Evolutionary conservation across 2,329 filamentous ascomycete species (phyloP).

Genomic region (Cordyceps sp.): DNA sequence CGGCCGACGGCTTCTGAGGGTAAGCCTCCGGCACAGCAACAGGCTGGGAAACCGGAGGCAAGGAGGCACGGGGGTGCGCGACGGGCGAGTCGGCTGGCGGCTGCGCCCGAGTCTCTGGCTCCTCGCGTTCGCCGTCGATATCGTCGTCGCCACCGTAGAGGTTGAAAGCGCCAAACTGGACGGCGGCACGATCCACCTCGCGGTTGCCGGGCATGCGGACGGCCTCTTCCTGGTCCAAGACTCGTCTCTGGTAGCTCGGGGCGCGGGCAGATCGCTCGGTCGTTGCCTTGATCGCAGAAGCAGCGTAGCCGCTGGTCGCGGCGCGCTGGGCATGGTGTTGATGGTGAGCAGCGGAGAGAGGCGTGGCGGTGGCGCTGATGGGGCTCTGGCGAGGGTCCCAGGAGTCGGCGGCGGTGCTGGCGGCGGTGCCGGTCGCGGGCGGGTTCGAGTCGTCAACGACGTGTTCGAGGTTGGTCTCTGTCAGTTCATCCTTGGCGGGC

Average conservation of each 20-base stretch:
- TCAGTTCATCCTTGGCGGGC: constrained; percentile 68
- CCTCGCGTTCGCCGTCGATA: constrained; percentile 86
- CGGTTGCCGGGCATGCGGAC: constrained; percentile 97
- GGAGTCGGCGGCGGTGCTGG: constrained; percentile 78
- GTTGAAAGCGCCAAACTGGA: constrained; percentile 93
- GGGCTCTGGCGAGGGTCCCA: constrained; percentile 53
- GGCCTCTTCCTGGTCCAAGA: constrained; percentile 90
- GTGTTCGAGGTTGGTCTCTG: constrained; percentile 82
- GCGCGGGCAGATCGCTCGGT: constrained; percentile 45
- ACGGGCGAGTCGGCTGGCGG: constrained; percentile 87
- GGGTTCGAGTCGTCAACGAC: constrained; percentile 68
- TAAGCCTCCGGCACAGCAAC: constrained; percentile 38
- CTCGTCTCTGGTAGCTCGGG: constrained; percentile 67
- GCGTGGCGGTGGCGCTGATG: constrained; percentile 45
- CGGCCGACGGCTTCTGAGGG: constrained; percentile 35
- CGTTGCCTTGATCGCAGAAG: constrained; percentile 70
- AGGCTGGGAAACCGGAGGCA: constrained; percentile 55
- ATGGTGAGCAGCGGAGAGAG: constrained; percentile 46
- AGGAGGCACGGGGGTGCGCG: constrained; percentile 66
- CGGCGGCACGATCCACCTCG: constrained; percentile 78
- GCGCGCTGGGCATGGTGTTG: constrained; percentile 38
- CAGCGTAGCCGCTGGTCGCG: constrained; percentile 51
- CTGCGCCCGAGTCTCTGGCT: constrained; percentile 85
- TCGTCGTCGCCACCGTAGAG: constrained; percentile 73
- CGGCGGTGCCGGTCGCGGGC: constrained; percentile 63